Evolutionary conservation across 164 flowering plant genomes (phyloP).

Genomic region (Annona squamosa): DNA sequence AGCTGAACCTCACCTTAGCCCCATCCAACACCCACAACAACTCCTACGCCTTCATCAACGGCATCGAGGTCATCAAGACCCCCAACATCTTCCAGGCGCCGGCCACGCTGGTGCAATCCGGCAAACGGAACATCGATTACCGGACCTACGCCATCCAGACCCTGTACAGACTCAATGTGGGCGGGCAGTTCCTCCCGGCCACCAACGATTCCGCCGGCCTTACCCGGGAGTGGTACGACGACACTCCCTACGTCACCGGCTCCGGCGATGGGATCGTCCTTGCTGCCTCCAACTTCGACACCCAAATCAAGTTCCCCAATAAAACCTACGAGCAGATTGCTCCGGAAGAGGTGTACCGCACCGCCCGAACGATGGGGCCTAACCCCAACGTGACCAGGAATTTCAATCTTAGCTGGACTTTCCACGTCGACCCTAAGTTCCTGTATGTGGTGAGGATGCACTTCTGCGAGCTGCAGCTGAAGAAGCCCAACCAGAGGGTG

Average conservation of each 20-base stretch:
- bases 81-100: conserved; percentile 38
- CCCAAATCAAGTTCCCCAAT: conserved; percentile 24
- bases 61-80: conserved; percentile 55
- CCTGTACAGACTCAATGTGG: conserved; percentile 67
- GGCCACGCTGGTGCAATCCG: conserved; percentile 37
- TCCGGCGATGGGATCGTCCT: conserved; percentile 41
- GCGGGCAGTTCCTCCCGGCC: conserved; percentile 60
- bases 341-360: conserved; percentile 47
- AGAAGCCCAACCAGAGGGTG: conserved; percentile 46
- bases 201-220: conserved; percentile 58
- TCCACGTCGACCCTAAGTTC: conserved; percentile 54
- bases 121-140: conserved; percentile 26
- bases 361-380: conserved; percentile 55
- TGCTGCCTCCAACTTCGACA: conserved; percentile 11
- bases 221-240: conserved; percentile 65
- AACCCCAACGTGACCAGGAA: conserved; percentile 34
- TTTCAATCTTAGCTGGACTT: conserved; percentile 68
- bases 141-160: conserved; percentile 29
- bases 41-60: conserved; percentile 68
- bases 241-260: conserved; percentile 51
- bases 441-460: conserved; percentile 62
- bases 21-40: conserved; percentile 32
- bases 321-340: conserved; percentile 32
- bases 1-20: conserved; percentile 38
- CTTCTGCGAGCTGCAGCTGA: conserved; percentile 43